Evolutionary conservation across 495 filamentous ascomycete species (phyloP), one percentile per base, ranked within the genome.

Genomic region (Trichoderma reesei): DNA sequence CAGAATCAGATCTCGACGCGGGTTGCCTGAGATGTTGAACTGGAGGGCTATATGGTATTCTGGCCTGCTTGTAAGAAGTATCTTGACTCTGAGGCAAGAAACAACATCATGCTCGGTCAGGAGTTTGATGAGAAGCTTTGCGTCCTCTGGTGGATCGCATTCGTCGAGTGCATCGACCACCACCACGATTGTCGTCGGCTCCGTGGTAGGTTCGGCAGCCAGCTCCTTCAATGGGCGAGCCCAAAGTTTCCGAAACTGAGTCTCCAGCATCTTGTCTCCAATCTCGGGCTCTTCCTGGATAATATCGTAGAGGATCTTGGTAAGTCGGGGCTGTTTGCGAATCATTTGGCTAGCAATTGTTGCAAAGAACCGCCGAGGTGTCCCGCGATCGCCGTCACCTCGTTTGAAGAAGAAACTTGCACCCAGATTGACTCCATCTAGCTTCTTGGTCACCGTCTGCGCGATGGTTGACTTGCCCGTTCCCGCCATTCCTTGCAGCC

Each of bases 141-240:
- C 65, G 65, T 81, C 75, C 18, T 74, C 41, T 11, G 80, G 73
- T 8, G 67, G 18, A 3, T 78, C 77, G 64, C 79, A 84, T 65
- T 84, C 79, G 62, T 83, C 82, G n/a, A 85, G 72, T 61, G 82
- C 82, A 65, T 85, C 81, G 36, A 85, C 69, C 13, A 83, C 74
- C 14, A 83, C 70, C 33, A 77, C 63, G 7, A 74, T n/a, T n/a
- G 62, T 34, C 31, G 1, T n/a, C 33, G 31, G 33, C 14, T 38
- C 13, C 34, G 44, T 60, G 37, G 63, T 60, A 10, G 33, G 36
- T 65, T 68, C 61, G 2, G 38, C 6, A 39, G 38, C 6, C 6
- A 39, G 38, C 11, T 39, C 38, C 11, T 39, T 39, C 6, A 39
- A 39, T 8, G 78, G 79, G 20, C 75, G 34, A 60, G 79, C 63